Base-by-base conservation (phyloP, 2,329 filamentous ascomycete species). In the Aspergillus uvarum region DNA sequence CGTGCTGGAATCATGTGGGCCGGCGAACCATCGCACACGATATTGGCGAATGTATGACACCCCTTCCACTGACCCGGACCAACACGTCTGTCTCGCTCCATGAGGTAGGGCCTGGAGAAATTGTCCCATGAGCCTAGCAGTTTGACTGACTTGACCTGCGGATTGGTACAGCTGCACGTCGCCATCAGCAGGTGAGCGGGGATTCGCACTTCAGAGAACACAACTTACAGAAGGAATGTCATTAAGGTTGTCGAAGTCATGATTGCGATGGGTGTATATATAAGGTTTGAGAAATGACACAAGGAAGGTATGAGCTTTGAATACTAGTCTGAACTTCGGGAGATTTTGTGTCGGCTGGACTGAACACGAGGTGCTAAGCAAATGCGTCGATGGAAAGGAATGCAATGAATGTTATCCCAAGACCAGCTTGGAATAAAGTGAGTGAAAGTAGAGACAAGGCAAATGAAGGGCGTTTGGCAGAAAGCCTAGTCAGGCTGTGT, bases 121-220 rank as follows among this genome's bases (percentile, higher is more conserved):
- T 96, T 96, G 80, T 97, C 93, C 94, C 94, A 98, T 64, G 92
- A 96, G 63, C 94, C 94, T 68, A 95, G 83, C 50, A 97, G 83
- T 71, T 90, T 87, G 66, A 97, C 90, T 49, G 88, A 89, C 64
- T 75, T 67, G 51, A 77, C 73, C 44, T 76, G 70, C 35, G 77
- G 74, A 52, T 74, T 72, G 61, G 77, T 77, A 48, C 68, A 68
- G 60, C 72, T 74, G 61, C 32, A 29, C 59, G 38, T 21, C 21
- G 54, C 49, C 8, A 68, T 68, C 62, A 73, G 69, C 44, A 32
- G 56, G 51, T 48, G 42, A 6, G 8, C 19, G 29, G 10, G 12
- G 14, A 49, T 7, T 44, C 38, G 16, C 38, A 42, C 12, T 29
- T 24, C 8, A 8, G 32, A 8, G n/a, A 49, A 14, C n/a, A 5